Evolutionary conservation across 768 basidiomycete genomes (phyloP), one percentile per base, ranked within the genome.

Genomic region (Boletus patriciae): DNA sequence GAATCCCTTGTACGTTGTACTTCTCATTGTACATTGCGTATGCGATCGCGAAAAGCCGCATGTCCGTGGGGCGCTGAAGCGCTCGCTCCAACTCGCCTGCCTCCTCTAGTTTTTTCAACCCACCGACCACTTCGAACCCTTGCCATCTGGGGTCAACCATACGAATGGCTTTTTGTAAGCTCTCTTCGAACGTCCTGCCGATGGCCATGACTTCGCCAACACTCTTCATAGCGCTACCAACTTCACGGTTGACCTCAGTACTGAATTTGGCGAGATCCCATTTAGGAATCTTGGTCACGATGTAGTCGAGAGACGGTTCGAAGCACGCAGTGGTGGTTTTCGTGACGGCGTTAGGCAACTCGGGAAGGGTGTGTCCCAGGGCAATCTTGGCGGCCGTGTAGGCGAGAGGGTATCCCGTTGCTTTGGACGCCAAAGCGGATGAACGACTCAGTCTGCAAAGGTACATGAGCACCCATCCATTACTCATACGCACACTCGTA

Each of bases 151-250:
- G 97, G 72, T 98, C 96, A 37, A 98, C 90, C 78, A 97, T 94
- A 60, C 97, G 89, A 58, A 99, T 90, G 46, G 97, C 97, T 76
- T 99, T 99, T 72, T 98, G 97, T 68, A 99, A 79, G 67, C 91
- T 93, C 73, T 99, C 97, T 74, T 99, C 97, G 65, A 98, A 99
- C 1, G 97, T 99, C 62, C 97, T 89, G 37, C 97, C 97, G 65
- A 99, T 98, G 63, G 96, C 96, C 97, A 99, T 99, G 69, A 99
- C 96, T 74, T 99, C 97, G 52, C 97, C 97, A 52, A 99, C 97
- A 16, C 92, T 94, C 76, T 99, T 99, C 97, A 99, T 98, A 18
- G 96, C 85, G 3, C 95, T 98, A 25, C 96, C 97, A 51, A 98
- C 86, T 70, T 93, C 87, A 60, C 96, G 88, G 70, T 96, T 87